A percentile compares a stretch with the other conserved stretches of the same genome.
Evolutionary conservation across 192 early-diverging fungal genomes (phyloP).

Genomic region (Rhizophagus clarus): DNA sequence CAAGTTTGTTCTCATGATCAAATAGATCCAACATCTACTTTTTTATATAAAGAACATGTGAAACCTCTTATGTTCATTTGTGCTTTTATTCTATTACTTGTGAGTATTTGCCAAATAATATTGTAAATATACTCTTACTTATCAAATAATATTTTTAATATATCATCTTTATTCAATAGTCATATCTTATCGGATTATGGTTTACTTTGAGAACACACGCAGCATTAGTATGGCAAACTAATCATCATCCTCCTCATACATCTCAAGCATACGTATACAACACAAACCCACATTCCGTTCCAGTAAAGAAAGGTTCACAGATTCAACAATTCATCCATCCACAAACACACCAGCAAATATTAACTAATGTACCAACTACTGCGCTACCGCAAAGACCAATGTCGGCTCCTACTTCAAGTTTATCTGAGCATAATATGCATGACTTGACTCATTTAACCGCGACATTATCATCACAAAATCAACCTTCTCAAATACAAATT

Average conservation of each 20-base stretch:
- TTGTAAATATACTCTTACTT: not conserved
- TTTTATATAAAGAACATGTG: slow-evolving; percentile 78
- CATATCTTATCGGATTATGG: slow-evolving; percentile 89
- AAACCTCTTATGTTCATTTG: slow-evolving; percentile 88
- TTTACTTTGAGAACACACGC: slow-evolving; percentile 94
- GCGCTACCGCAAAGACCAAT: not conserved
- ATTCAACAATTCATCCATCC: slow-evolving; percentile 37
- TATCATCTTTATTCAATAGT: slow-evolving; percentile 34
- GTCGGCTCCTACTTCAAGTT: not conserved
- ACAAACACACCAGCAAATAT: not conserved
- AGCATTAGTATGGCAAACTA: slow-evolving; percentile 69
- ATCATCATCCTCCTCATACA: slow-evolving; percentile 35
- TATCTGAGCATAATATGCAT: slow-evolving; percentile 17
- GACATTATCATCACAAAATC: slow-evolving; percentile 32
- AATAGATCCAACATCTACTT: slow-evolving; percentile 70
- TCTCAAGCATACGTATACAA: slow-evolving; percentile 2
- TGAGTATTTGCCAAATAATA: slow-evolving; percentile 35
- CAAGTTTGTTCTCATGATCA: slow-evolving; percentile 65
- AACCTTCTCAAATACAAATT: slow-evolving; percentile 32
- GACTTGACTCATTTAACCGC: slow-evolving; percentile 20
- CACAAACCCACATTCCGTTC: slow-evolving; percentile 29
- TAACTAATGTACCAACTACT: not conserved
- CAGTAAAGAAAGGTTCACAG: slow-evolving; percentile 48
- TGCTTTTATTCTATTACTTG: slow-evolving; percentile 70
- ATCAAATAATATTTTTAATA: not conserved